phyloP scores from a whole-genome alignment of 148 eudicot species.

The Cornus kousa region DNA sequence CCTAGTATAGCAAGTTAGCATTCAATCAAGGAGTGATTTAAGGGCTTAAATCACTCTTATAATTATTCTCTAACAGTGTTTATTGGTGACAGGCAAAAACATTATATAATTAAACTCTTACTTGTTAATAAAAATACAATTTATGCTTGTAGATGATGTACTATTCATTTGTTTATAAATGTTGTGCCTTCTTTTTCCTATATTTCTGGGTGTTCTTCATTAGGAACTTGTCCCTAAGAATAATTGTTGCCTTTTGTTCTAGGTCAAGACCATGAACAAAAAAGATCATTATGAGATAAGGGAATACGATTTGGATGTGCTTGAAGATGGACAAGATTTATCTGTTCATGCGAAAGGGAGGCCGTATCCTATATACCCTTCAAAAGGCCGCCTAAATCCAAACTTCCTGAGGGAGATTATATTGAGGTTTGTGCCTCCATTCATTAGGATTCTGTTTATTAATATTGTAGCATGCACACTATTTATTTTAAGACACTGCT shows the following conservation, averaged over 20 bases:
- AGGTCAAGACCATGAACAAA: constrained; percentile 64
- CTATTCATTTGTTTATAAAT: background rate
- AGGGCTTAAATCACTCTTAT: no score
- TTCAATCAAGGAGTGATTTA: no score
- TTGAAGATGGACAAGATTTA: constrained; percentile 58
- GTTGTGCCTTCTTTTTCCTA: no score
- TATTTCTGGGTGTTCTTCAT: background rate
- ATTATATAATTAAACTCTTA: no score
- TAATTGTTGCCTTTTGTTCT: constrained; percentile 14
- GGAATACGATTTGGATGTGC: constrained; percentile 74
- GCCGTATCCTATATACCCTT: constrained; percentile 87
- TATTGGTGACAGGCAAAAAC: no score
- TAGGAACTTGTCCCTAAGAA: background rate
- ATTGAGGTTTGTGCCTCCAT: constrained; percentile 49
- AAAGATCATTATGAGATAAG: constrained; percentile 85
- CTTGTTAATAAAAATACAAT: no score
- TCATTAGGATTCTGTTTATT: background rate
- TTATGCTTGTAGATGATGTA: background rate
- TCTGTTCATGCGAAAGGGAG: constrained; percentile 48
- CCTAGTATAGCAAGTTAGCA: no score
- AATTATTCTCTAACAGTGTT: no score
- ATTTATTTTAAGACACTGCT: background rate
- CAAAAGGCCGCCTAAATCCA: constrained; percentile 79
- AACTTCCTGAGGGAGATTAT: constrained; percentile 62
- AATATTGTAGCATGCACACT: background rate